Conservation (phyloP, 352 stramenopile species). For the Pythium myriotylum region DNA sequence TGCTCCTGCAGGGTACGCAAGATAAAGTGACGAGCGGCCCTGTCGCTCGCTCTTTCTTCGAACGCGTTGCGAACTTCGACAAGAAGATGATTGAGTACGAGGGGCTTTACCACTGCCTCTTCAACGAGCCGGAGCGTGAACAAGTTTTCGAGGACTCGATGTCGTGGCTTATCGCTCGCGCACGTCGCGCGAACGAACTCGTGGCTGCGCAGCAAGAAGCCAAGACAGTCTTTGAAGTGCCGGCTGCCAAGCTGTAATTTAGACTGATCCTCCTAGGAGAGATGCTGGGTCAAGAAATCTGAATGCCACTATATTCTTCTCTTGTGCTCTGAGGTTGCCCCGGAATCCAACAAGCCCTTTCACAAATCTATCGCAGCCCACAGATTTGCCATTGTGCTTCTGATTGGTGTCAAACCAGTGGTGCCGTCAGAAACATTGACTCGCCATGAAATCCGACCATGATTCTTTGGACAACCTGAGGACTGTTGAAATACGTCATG, state of each 20-base stretch:
- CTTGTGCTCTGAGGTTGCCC: too few relatives aligned
- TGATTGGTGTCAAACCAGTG: neutral
- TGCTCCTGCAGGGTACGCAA: slow-evolving; percentile 49
- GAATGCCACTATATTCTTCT: too few relatives aligned
- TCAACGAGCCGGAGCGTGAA: slow-evolving; percentile 60
- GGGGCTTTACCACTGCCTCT: slow-evolving; percentile 65
- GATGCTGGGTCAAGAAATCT: too few relatives aligned
- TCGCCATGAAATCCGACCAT: too few relatives aligned
- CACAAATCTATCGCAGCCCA: too few relatives aligned
- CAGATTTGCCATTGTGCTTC: too few relatives aligned
- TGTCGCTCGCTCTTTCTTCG: slow-evolving; percentile 42
- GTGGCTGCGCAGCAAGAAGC: slow-evolving; percentile 8
- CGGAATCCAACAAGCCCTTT: too few relatives aligned
- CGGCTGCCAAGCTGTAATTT: slow-evolving; percentile 7
- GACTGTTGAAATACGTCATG: too few relatives aligned
- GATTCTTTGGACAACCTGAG: too few relatives aligned
- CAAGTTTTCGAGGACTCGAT: slow-evolving; percentile 49
- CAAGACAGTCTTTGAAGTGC: slow-evolving; percentile 1
- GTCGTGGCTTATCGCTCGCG: slow-evolving; percentile 35
- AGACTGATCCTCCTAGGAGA: neutral
- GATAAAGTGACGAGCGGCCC: slow-evolving; percentile 52
- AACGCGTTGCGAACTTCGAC: slow-evolving; percentile 46
- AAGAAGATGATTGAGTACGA: slow-evolving; percentile 69
- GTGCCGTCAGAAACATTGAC: neutral
- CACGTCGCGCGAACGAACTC: slow-evolving; percentile 10